Conservation (phyloP, 1,139 yeast genomes). For the Hyphopichia pseudoburtonii region DNA sequence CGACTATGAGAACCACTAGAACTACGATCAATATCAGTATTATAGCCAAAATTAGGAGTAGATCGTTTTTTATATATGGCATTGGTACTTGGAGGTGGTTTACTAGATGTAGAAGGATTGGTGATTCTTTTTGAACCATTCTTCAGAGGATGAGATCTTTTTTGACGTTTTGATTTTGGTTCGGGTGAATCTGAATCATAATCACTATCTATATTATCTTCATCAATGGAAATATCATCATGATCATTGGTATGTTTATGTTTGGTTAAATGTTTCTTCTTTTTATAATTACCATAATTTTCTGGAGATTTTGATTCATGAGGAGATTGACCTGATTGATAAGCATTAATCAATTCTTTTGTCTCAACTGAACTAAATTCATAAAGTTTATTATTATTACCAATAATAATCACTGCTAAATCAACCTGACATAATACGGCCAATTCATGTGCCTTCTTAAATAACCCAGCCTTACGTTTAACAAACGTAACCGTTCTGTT, state of each 20-base stretch:
- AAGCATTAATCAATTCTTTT: slow-evolving; percentile 57
- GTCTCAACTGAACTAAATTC: slow-evolving; percentile 79
- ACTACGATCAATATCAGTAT: slow-evolving; percentile 3
- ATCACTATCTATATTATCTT: slow-evolving; percentile 21
- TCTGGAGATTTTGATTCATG: slow-evolving; percentile 64
- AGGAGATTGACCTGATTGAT: slow-evolving; percentile 35
- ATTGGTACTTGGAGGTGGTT: neutral
- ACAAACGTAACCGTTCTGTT: slow-evolving; percentile 88
- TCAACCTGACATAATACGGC: slow-evolving; percentile 92
- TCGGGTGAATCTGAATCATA: slow-evolving; percentile 32
- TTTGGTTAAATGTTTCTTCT: slow-evolving; percentile 25
- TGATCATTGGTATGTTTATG: slow-evolving; percentile 13
- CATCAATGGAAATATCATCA: slow-evolving; percentile 20
- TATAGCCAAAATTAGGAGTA: slow-evolving; percentile 5
- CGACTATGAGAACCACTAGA: slow-evolving; percentile 2
- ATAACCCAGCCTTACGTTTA: slow-evolving; percentile 90
- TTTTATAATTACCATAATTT: slow-evolving; percentile 51
- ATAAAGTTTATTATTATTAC: slow-evolving; percentile 77
- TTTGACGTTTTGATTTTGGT: slow-evolving; percentile 28
- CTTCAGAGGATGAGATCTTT: slow-evolving; percentile 11
- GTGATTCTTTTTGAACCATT: neutral
- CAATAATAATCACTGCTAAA: slow-evolving; percentile 84
- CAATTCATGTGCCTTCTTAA: slow-evolving; percentile 94
- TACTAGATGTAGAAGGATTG: too few relatives aligned
- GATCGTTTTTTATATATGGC: slow-evolving; percentile 6